These are phyloP conservation scores for Erodium moschatum DNA, from an alignment of 441 rosid species.

Conservation along the genomic window DNA sequence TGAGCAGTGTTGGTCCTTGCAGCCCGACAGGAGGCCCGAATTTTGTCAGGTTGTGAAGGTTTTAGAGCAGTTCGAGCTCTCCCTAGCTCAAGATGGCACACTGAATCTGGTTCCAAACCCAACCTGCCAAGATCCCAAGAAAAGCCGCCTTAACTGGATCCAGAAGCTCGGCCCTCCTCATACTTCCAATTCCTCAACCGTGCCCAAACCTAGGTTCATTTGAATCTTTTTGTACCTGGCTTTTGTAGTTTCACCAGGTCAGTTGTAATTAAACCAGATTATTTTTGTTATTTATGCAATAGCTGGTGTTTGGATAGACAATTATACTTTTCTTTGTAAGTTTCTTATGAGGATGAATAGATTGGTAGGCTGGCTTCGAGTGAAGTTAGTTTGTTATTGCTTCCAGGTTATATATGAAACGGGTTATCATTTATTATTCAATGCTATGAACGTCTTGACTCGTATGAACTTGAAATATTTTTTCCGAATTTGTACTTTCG, in stretches of 20 bases:
- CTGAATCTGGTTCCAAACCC: constrained; percentile 38
- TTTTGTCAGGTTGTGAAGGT: constrained; percentile 87
- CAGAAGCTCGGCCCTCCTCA: constrained; percentile 70
- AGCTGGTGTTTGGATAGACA: neutral
- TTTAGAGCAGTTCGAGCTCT: constrained; percentile 60
- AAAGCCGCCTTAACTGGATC: constrained; percentile 71
- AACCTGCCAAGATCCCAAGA: constrained; percentile 61
- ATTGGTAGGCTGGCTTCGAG: neutral
- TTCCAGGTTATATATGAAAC: too few species aligned
- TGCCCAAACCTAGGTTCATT: constrained; percentile 60
- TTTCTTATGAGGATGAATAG: constrained; percentile 10
- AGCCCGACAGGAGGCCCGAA: constrained; percentile 85
- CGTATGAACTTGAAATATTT: too few species aligned
- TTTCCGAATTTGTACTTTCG: too few species aligned
- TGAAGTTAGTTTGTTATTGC: neutral
- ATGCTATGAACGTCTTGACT: too few species aligned
- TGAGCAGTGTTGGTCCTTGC: constrained; percentile 85
- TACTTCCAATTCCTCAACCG: constrained; percentile 24
- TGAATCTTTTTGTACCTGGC: constrained; percentile 21
- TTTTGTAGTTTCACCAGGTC: neutral
- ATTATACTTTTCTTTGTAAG: too few species aligned
- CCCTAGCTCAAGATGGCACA: constrained; percentile 56
- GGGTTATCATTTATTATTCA: too few species aligned
- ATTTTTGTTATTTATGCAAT: neutral
- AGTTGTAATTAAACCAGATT: constrained; percentile 31